A percentile compares a stretch with the other conserved stretches of the same genome.
Conservation (phyloP, 441 rosid species). For the Eutrema salsugineum region DNA sequence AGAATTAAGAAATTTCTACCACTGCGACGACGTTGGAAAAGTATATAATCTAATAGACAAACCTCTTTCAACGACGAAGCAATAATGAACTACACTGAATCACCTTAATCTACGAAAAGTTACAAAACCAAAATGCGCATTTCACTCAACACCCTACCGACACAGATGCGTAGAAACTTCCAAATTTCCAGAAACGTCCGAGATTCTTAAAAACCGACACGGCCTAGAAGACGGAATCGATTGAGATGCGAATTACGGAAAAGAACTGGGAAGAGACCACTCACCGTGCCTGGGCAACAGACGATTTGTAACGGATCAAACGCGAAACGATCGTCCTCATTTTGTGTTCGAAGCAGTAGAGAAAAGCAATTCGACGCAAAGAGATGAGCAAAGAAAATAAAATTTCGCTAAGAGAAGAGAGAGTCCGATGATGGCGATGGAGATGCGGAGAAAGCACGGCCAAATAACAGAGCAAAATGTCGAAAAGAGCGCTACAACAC, state of each 20-base stretch:
- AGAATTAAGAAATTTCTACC: no score
- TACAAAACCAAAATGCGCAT: not conserved
- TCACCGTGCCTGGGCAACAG: constrained; percentile 45
- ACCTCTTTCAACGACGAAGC: not conserved
- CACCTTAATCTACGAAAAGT: not conserved
- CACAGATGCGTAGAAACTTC: not conserved
- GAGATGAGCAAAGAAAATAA: not conserved
- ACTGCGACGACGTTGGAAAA: not conserved
- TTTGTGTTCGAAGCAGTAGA: constrained; percentile 1
- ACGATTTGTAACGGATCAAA: constrained; percentile 47
- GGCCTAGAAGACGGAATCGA: not conserved
- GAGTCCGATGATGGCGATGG: constrained; percentile 23
- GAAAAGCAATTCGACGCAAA: not conserved
- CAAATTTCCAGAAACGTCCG: not conserved
- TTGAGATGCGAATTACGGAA: not conserved
- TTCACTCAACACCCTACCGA: not conserved
- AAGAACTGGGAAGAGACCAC: constrained; percentile 7
- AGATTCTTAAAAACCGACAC: not conserved
- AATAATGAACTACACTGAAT: not conserved
- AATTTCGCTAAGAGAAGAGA: not conserved
- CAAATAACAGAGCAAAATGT: constrained; percentile 7
- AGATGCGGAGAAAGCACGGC: constrained; percentile 11
- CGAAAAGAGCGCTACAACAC: constrained; percentile 14
- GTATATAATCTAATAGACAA: not conserved
- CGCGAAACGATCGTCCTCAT: constrained; percentile 60